These are phyloP conservation scores for Cladophialophora carrionii DNA, from an alignment of 2,329 filamentous ascomycete species.

Conservation along the genomic window DNA sequence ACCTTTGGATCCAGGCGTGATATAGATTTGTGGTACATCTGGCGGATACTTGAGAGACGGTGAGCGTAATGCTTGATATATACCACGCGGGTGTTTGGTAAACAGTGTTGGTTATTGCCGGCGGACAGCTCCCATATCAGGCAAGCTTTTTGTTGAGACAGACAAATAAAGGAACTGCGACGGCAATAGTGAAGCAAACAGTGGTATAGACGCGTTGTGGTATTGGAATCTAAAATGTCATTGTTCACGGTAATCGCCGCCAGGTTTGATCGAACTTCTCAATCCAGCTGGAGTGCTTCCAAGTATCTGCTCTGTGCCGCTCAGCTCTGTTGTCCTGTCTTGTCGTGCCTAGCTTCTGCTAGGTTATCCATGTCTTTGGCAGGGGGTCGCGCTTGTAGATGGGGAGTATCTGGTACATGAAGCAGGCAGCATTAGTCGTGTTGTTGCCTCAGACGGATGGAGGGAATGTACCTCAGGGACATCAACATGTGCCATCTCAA, in stretches of 20 bases:
- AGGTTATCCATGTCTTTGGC: background rate
- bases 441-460: background rate
- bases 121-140: background rate
- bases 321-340: background rate
- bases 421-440: background rate
- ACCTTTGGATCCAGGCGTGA: background rate
- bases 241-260: background rate
- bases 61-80: background rate
- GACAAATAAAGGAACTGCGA: background rate
- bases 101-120: background rate
- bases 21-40: background rate
- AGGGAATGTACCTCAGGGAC: background rate
- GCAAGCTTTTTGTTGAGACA: background rate
- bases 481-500: background rate
- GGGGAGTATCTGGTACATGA: background rate
- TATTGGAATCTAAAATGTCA: background rate
- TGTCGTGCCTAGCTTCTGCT: background rate
- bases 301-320: background rate
- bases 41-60: background rate
- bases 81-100: background rate
- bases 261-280: background rate
- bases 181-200: background rate
- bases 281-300: background rate
- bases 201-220: background rate
- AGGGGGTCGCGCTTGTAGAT: background rate